A percentile compares a stretch with the other conserved stretches of the same genome.
Conservation (phyloP, 345 rosid species). For the Ceriops zippeliana region DNA sequence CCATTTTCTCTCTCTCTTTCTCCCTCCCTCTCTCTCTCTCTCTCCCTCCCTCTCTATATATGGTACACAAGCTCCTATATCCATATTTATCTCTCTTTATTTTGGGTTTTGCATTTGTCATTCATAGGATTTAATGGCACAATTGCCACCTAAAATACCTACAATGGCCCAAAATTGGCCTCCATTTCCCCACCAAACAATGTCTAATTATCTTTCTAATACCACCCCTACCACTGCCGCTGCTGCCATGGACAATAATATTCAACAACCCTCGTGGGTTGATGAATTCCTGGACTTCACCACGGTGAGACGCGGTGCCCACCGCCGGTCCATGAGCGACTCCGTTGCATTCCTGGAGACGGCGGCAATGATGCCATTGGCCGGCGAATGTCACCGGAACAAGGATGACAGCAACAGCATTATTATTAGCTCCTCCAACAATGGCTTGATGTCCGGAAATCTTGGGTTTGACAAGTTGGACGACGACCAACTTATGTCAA, state of each 20-base stretch:
- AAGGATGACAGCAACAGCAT: slow-evolving; percentile 4
- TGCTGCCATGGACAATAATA: slow-evolving; percentile 1
- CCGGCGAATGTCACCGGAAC: slow-evolving; percentile 22
- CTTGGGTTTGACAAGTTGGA: slow-evolving; percentile 56
- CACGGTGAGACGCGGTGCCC: slow-evolving; percentile 55
- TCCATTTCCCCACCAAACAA: slow-evolving; percentile 40
- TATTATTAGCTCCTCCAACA: no score
- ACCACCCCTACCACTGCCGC: slow-evolving; percentile 6
- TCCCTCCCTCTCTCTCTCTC: neutral
- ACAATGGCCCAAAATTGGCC: slow-evolving; percentile 27
- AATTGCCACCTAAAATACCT: slow-evolving; percentile 22
- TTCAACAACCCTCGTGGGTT: slow-evolving; percentile 53
- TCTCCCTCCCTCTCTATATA: neutral
- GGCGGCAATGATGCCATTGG: slow-evolving; percentile 22
- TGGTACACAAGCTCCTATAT: neutral
- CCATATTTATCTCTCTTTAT: neutral
- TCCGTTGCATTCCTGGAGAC: slow-evolving; percentile 67
- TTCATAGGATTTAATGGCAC: slow-evolving; percentile 12
- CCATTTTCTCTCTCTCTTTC: no score
- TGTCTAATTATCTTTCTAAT: slow-evolving; percentile 21
- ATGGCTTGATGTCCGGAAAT: slow-evolving; percentile 3
- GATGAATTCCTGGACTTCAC: slow-evolving; percentile 92
- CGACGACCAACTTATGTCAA: slow-evolving; percentile 79
- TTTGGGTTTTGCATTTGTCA: neutral
- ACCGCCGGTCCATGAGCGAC: slow-evolving; percentile 85